Evolutionary conservation across 2,329 filamentous ascomycete species (phyloP), one percentile per base, ranked within the genome.

Genomic region (Alternaria incomplexa): DNA sequence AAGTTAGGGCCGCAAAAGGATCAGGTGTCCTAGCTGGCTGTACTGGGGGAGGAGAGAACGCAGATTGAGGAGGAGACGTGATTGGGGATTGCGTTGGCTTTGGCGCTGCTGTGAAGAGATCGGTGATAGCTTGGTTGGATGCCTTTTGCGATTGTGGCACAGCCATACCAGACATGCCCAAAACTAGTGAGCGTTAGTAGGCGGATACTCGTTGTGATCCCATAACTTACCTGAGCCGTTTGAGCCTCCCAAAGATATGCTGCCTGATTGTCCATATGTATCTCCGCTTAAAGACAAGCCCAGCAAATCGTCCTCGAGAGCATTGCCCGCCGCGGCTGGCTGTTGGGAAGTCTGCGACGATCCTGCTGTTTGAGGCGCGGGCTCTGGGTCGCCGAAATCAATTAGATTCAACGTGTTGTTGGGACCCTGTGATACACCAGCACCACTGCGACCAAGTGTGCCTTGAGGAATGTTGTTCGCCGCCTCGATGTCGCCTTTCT

Each of bases 321-420:
- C 90, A 57, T 87, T 89, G 1, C 87, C 82, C 61, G 88, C 86
- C 30, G 83, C 81, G 47, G 83, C 79, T 25, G 79, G 73, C 12
- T 82, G 79, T 25, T 84, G 83, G 58, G 79, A 77, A 72, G 74
- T 83, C 80, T 61, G 56, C 36, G 71, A 72, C 45, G 76, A 63
- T 58, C 65, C 64, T 59, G 67, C 58, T 56, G 79, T 74, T 52
- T 74, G 63, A 46, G 77, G 68, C 26, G 75, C 64, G 43, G 90
- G 89, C 15, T 88, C 86, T 61, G 88, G 85, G 10, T 84, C 90
- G 63, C 91, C 92, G 73, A 99, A 94, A 77, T 99, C 96, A 74
- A 99, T 99, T 67, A 99, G 83, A 6, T 96, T 98, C 22, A 97
- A 82, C 79, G 97, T 94, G 73, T 93, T 89, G 68, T 89, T 86